Percentiles rank a stretch among this genome's conserved stretches.
Conservation (phyloP, 2,329 filamentous ascomycete genomes). For the Hypoxylon sp. region DNA sequence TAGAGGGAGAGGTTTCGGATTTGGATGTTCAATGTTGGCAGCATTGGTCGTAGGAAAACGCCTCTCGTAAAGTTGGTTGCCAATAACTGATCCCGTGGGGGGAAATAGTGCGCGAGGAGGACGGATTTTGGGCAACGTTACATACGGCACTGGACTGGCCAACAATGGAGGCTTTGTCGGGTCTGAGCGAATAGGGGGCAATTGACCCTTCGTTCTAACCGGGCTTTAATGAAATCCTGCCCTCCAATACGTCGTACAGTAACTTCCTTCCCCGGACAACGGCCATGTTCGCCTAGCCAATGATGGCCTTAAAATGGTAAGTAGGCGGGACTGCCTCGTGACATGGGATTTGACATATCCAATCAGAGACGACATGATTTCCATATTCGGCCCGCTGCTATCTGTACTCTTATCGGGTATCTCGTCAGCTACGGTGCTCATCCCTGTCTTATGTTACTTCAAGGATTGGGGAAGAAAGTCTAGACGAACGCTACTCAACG, state of each 20-base stretch:
- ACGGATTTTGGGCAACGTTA: constrained; percentile 49
- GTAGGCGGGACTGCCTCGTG: constrained; percentile 34
- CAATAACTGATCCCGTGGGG: constrained; percentile 14
- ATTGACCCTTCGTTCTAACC: constrained; percentile 12
- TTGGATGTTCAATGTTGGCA: constrained; percentile 1
- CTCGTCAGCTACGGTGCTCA: constrained; percentile 8
- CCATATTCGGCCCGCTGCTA: constrained; percentile 51
- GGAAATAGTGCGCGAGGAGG: constrained; percentile 11
- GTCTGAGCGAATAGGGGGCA: constrained; percentile 26
- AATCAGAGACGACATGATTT: constrained; percentile 42
- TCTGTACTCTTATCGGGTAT: constrained; percentile 47
- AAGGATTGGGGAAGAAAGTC: constrained; percentile 34
- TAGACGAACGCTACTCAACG: constrained; percentile 23
- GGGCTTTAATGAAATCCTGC: constrained; percentile 26
- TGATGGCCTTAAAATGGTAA: constrained; percentile 24
- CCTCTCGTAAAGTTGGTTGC: constrained; percentile 9
- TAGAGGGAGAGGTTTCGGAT: constrained; percentile 14
- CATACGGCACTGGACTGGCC: constrained; percentile 36
- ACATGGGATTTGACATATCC: constrained; percentile 34
- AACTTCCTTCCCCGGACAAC: constrained; percentile 44
- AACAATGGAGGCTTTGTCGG: constrained; percentile 10
- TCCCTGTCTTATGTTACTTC: constrained; percentile 23
- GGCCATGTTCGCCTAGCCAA: constrained; percentile 40
- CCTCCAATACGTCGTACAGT: constrained; percentile 16
- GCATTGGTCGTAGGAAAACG: constrained; percentile 8